Conservation (phyloP, 1,284 basidiomycete genomes). For the Papiliotrema flavescens region DNA sequence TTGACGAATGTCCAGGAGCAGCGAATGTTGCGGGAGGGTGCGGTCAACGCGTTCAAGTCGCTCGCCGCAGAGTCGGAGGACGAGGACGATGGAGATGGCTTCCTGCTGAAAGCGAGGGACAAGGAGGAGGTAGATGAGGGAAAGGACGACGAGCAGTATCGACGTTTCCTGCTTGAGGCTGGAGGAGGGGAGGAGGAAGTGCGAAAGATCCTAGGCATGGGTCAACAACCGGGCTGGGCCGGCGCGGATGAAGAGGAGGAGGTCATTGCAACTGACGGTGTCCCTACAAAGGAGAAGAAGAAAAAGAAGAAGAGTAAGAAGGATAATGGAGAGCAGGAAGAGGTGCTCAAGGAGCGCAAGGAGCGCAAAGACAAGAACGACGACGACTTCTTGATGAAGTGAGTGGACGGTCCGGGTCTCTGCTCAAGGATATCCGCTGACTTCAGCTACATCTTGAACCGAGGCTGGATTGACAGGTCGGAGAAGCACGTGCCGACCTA, state of each 20-base stretch:
- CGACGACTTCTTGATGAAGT: constrained; percentile 83
- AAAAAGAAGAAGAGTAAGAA: constrained; percentile 17
- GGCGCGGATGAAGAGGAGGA: constrained; percentile 50
- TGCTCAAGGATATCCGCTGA: not conserved
- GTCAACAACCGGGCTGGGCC: constrained; percentile 20
- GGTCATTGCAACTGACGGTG: constrained; percentile 61
- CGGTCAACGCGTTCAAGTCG: constrained; percentile 64
- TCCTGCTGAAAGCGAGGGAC: constrained; percentile 61
- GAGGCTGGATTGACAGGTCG: constrained; percentile 86
- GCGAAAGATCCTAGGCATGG: constrained; percentile 52
- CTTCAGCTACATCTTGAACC: constrained; percentile 83
- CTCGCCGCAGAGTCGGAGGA: constrained; percentile 53
- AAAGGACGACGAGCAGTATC: constrained; percentile 71
- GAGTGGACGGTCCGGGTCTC: constrained; percentile 35
- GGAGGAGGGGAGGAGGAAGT: constrained; percentile 74
- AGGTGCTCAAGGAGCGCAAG: constrained; percentile 26
- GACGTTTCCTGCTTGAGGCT: constrained; percentile 65
- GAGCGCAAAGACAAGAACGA: constrained; percentile 43
- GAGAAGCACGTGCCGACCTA: constrained; percentile 73
- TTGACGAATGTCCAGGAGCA: constrained; percentile 79
- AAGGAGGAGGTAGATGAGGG: constrained; percentile 66
- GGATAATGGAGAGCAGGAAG: constrained; percentile 22
- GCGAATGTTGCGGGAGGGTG: constrained; percentile 69
- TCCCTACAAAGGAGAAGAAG: constrained; percentile 65
- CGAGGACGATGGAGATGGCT: constrained; percentile 56